Evolutionary conservation across 345 rosid genomes (phyloP), one percentile per base, ranked within the genome.

Genomic region (Citrus glauca): DNA sequence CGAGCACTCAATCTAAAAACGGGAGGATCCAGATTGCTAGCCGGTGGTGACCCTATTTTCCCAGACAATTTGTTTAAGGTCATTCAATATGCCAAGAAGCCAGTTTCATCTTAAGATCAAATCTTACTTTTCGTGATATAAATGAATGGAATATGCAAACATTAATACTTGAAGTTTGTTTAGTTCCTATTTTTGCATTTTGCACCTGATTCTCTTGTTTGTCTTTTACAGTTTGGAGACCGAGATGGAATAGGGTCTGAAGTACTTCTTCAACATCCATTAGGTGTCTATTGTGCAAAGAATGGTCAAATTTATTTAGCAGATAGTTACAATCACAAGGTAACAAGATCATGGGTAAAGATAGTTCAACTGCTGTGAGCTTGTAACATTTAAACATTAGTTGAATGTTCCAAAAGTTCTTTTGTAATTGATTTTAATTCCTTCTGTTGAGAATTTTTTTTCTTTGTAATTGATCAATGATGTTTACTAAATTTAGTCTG

Each of bases 241-340:
- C 90, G 77, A 79, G 98, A 95, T 77, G 99, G 99, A 35, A 84
- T 82, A 62, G 99, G 97, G 30, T 86, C 94, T 74, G 99, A 93
- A 80, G 99, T 92, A 16, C 97, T 93, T 79, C 91, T 95, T 64
- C 98, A 95, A 84, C 98, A 95, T 85, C 99, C 99, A 13, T 62
- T 95, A 67, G 99, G 99, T 78, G 94, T 95, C 64, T 82, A 86
- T 70, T 92, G 92, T 66, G 85, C 93, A 8, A 90, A 80, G 71
- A 84, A 92, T 61, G 96, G 98, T 56, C 94, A 89, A 73, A 81
- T 95, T 38, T 95, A 92, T 82, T 69, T 95, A 79, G 87, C 98
- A 67, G 98, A 95, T 81, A 93, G 99, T 85, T 95, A 93, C 71
- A 95, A 95, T 81, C 99, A 95, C 87, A 93, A 95, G 99, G 99